phyloP scores from a whole-genome alignment of 495 filamentous ascomycete species.

The Penicillium goetzii region DNA sequence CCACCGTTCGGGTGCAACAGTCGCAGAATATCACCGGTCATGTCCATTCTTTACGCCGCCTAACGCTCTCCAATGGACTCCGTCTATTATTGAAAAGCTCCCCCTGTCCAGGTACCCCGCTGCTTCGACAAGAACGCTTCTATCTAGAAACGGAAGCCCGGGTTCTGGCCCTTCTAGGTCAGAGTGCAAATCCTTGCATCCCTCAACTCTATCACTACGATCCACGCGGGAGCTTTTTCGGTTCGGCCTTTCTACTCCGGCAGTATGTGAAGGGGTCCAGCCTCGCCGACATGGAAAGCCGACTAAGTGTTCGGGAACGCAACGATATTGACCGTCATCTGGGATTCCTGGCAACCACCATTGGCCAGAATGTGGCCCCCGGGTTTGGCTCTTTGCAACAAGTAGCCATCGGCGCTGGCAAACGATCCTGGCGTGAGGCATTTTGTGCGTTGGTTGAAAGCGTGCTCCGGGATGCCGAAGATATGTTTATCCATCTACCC shows the following conservation, averaged over 20 bases:
- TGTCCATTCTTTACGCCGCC: conserved; percentile 55
- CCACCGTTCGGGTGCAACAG: conserved; percentile 44
- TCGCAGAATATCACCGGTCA: conserved; percentile 51
- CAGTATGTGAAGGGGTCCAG: conserved; percentile 52
- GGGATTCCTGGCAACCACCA: conserved; percentile 36
- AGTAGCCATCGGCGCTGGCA: conserved; percentile 52
- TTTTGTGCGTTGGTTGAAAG: conserved; percentile 65
- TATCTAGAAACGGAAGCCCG: conserved; percentile 61
- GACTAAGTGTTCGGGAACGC: conserved; percentile 42
- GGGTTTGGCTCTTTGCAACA: conserved; percentile 56
- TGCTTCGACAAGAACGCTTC: conserved; percentile 61
- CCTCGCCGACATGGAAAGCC: conserved; percentile 44
- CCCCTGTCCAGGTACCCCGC: conserved; percentile 52
- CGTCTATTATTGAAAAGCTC: conserved; percentile 57
- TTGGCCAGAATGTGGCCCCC: conserved; percentile 45
- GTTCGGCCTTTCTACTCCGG: conserved; percentile 52
- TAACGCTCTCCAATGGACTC: conserved; percentile 58
- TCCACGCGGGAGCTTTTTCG: conserved; percentile 40
- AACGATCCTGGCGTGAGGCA: conserved; percentile 61
- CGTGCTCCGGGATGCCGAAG: conserved; percentile 69
- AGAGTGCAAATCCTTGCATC: conserved; percentile 49
- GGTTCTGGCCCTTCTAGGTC: conserved; percentile 52
- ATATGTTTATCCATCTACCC: conserved; percentile 67
- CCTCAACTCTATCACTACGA: conserved; percentile 58
- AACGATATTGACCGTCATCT: conserved; percentile 49